Base-by-base conservation (phyloP, 768 basidiomycete species). In the Agaricus sinodeliciosus region DNA sequence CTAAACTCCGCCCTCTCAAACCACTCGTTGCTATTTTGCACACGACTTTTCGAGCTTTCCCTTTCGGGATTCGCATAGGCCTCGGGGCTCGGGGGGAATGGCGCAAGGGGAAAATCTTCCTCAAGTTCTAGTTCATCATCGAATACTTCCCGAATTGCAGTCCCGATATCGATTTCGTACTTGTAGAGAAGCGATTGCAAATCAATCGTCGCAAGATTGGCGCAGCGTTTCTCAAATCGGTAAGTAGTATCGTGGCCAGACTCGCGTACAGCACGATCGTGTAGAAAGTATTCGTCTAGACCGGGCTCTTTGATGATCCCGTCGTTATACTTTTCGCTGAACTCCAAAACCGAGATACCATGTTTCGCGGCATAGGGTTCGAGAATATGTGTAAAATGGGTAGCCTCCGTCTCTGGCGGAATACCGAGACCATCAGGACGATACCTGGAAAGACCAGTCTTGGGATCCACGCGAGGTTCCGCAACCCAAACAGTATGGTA, bases 151-250 rank as follows among this genome's bases (percentile, higher is more conserved):
- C 86, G 82, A 63, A 99, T 97, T 22, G 94, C 93, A 9, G 92
- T 94, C n/a, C 92, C 96, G 56, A 99, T 98, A 64, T 99, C 95
- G 55, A 93, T 80, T 68, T 99, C 95, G 61, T 97, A 98, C 77
- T 99, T 99, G 82, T 95, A 99, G 43, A 99, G 73, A 63, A 99
- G 75, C 44, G 94, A 82, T 72, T 97, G 94, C 58, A 99, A 73
- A 66, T 99, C 95, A 65, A 98, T 89, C 7, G 95, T 99, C 4
- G 86, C 95, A 39, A 99, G 82, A 71, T 97, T 95, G 16, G 94
- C 95, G 63, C 94, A 97, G 15, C 91, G 87, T 72, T 94, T 94
- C 75, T 99, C 95, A 66, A 99, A 92, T 12, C 95, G 84, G 68
- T 99, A 99, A 3, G 92, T 90, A 47, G 94, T 95, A 67, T 95